Conservation (phyloP, 2,329 filamentous ascomycete genomes). For the Lecanicillium sp. region DNA sequence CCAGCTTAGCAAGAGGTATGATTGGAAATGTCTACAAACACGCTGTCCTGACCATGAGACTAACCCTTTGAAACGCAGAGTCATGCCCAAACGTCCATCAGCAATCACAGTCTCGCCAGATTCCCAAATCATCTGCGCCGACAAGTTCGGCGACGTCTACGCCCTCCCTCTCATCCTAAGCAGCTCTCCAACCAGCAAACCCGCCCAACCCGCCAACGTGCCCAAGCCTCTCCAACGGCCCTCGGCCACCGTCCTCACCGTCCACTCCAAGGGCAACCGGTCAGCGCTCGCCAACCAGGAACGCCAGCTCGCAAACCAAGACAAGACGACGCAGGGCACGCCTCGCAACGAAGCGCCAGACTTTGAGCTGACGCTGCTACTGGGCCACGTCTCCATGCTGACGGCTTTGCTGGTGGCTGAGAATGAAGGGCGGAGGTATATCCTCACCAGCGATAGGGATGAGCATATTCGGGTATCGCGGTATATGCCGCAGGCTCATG, state of each 20-base stretch:
- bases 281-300: constrained; percentile 52
- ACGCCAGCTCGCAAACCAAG: constrained; percentile 29
- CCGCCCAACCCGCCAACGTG: constrained; percentile 15
- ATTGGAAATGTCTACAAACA: background rate
- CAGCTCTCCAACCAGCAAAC: constrained; percentile 9
- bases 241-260: constrained; percentile 49
- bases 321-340: constrained; percentile 12
- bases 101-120: constrained; percentile 64
- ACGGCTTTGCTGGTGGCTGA: constrained; percentile 59
- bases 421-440: constrained; percentile 35
- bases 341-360: constrained; percentile 29
- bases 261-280: constrained; percentile 57
- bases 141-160: constrained; percentile 98
- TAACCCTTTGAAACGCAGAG: constrained; percentile 33
- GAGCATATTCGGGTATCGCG: constrained; percentile 82
- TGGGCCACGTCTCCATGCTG: constrained; percentile 93
- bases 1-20: constrained; percentile 64
- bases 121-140: constrained; percentile 68
- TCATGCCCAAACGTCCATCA: constrained; percentile 85
- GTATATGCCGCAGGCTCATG: constrained; percentile 70
- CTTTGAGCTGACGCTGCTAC: constrained; percentile 70
- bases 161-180: constrained; percentile 60
- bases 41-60: background rate
- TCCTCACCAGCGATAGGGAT: constrained; percentile 49
- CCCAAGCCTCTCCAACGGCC: constrained; percentile 29